These are phyloP conservation scores for Apiospora malaysiana DNA, from an alignment of 2,329 filamentous ascomycete species.

Conservation along the genomic window DNA sequence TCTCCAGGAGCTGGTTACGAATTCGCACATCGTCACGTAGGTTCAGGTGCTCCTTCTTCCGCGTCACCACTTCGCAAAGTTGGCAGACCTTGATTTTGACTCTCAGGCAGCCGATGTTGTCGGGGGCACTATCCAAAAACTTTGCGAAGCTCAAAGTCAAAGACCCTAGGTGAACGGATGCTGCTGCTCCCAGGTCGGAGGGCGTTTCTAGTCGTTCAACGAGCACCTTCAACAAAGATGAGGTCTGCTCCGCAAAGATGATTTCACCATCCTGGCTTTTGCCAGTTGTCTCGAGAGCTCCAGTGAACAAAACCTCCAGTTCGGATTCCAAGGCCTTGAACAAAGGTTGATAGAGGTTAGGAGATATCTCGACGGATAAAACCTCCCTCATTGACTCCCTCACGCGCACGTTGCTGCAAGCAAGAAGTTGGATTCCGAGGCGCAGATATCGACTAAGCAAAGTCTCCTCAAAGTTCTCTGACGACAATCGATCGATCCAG, in stretches of 20 bases:
- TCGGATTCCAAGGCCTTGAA: conserved; percentile 71
- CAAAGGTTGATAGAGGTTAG: conserved; percentile 64
- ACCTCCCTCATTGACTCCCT: conserved; percentile 72
- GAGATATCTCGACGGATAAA: conserved; percentile 68
- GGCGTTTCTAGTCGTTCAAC: conserved; percentile 69
- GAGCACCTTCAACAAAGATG: conserved; percentile 66
- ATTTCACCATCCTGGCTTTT: conserved; percentile 65
- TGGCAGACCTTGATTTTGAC: conserved; percentile 75
- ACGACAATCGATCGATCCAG: conserved; percentile 69
- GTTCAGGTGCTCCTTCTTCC: conserved; percentile 71
- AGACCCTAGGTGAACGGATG: conserved; percentile 67
- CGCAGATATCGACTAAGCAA: conserved; percentile 65
- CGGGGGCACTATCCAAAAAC: conserved; percentile 64
- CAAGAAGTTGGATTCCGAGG: conserved; percentile 68
- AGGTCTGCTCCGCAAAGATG: conserved; percentile 71
- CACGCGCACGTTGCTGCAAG: conserved; percentile 67
- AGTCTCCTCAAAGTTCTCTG: conserved; percentile 66
- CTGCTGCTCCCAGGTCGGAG: conserved; percentile 65
- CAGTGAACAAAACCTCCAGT: conserved; percentile 66
- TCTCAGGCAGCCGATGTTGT: conserved; percentile 61
- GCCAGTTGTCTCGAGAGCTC: conserved; percentile 53
- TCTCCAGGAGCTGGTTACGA: conserved; percentile 71
- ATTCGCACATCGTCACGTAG: conserved; percentile 72
- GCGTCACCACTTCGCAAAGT: conserved; percentile 68
- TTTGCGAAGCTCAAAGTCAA: conserved; percentile 71